Conservation (phyloP, 2,329 filamentous ascomycete genomes). For the Penicillium sp. region DNA sequence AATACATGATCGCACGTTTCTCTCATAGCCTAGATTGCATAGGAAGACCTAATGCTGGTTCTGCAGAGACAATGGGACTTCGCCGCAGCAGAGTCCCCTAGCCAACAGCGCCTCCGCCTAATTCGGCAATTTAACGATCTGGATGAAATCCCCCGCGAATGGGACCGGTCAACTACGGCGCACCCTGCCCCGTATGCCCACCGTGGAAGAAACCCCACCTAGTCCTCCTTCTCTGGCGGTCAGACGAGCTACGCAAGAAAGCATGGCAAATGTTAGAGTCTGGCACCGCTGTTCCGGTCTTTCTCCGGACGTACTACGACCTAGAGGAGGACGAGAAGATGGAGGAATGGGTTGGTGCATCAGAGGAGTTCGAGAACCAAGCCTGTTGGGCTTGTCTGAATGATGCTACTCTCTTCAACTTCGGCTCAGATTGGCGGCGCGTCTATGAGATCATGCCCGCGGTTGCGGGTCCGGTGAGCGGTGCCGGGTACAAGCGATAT, state of each 20-base stretch:
- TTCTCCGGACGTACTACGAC: not conserved
- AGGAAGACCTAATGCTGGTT: not conserved
- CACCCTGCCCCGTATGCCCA: not conserved
- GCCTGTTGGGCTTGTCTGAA: not conserved
- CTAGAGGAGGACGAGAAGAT: not conserved
- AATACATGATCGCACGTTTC: not conserved
- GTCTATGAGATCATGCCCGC: not conserved
- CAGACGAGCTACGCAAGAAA: not conserved
- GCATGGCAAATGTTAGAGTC: not conserved
- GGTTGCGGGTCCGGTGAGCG: not conserved
- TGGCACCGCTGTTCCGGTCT: not conserved
- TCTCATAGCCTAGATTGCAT: not conserved
- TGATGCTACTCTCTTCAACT: not conserved
- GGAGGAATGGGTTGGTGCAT: not conserved
- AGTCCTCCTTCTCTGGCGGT: not conserved
- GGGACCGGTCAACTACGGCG: not conserved
- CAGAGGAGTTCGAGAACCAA: not conserved
- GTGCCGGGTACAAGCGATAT: not conserved
- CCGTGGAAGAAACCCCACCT: not conserved
- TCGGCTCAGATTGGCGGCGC: not conserved
- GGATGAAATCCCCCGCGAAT: conserved; percentile 1
- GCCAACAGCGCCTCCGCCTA: not conserved
- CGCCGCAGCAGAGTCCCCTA: not conserved
- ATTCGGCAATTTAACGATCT: not conserved
- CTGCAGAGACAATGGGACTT: not conserved